These are phyloP conservation scores for Dichotomopilus funicola DNA, from an alignment of 2,329 filamentous ascomycete genomes.

Conservation along the genomic window DNA sequence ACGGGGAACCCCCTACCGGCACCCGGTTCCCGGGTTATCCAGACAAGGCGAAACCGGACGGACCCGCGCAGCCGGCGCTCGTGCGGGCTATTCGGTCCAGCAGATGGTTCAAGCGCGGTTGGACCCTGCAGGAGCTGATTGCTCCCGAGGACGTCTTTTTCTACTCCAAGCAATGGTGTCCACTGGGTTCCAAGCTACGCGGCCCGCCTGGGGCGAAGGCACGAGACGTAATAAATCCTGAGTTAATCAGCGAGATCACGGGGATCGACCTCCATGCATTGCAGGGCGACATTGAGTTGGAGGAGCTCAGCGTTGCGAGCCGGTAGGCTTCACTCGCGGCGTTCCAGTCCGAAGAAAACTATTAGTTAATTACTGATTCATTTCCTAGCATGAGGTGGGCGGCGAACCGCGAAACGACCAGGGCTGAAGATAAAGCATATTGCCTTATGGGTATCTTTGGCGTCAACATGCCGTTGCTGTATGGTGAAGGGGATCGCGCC, in stretches of 20 bases:
- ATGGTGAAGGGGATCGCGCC: slow-evolving; percentile 10
- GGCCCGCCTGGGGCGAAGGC: too few relatives aligned
- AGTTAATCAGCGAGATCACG: not conserved
- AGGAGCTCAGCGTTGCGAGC: not conserved
- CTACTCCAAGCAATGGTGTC: not conserved
- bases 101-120: slow-evolving; percentile 6
- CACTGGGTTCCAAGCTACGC: not conserved
- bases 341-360: not conserved
- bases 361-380: not conserved
- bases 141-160: not conserved
- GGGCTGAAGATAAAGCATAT: slow-evolving; percentile 4
- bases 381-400: slow-evolving; percentile 6
- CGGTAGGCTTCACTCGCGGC: not conserved
- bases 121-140: slow-evolving; percentile 10
- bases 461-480: slow-evolving; percentile 15
- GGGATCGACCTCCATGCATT: not conserved
- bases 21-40: too few relatives aligned
- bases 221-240: not conserved
- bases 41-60: too few relatives aligned
- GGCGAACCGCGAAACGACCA: slow-evolving; percentile 1
- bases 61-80: too few relatives aligned
- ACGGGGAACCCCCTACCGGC: not conserved
- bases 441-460: slow-evolving; percentile 13
- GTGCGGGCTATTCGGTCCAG: not conserved
- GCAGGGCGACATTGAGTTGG: not conserved